Evolutionary conservation across 305 asterid genomes (phyloP).

Genomic region (Striga hermonthica): DNA sequence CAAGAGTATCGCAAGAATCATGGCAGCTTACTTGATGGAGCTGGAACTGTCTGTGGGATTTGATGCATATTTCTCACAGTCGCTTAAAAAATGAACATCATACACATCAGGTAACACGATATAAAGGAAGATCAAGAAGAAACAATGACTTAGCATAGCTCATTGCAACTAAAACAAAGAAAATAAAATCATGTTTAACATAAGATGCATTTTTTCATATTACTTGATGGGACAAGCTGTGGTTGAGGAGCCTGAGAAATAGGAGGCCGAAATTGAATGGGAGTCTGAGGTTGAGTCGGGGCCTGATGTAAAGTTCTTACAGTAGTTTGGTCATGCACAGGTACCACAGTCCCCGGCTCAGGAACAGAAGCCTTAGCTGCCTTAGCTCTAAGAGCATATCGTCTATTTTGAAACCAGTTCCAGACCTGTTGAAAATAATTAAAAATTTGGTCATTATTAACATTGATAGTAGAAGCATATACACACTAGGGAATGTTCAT

Average conservation of each 20-base stretch:
- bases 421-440: slow-evolving; percentile 53
- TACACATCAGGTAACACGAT: slow-evolving; percentile 21
- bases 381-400: slow-evolving; percentile 90
- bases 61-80: slow-evolving; percentile 52
- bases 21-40: slow-evolving; percentile 55
- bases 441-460: neutral
- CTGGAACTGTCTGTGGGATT: slow-evolving; percentile 54
- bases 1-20: slow-evolving; percentile 12
- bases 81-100: slow-evolving; percentile 38
- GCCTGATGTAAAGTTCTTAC: slow-evolving; percentile 53
- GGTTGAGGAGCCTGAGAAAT: slow-evolving; percentile 20
- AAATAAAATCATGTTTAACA: slow-evolving; percentile 16
- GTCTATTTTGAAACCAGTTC: slow-evolving; percentile 98
- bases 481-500: slow-evolving; percentile 17
- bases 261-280: neutral
- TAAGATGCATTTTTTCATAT: slow-evolving; percentile 16
- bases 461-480: slow-evolving; percentile 20
- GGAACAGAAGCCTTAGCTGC: slow-evolving; percentile 47
- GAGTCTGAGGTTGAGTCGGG: slow-evolving; percentile 38
- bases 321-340: slow-evolving; percentile 48
- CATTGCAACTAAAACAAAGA: neutral
- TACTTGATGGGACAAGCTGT: slow-evolving; percentile 54
- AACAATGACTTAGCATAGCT: neutral
- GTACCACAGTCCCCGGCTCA: slow-evolving; percentile 39
- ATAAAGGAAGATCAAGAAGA: slow-evolving; percentile 17